phyloP scores from a whole-genome alignment of 441 rosid genomes.

The Theobroma grandiflorum region DNA sequence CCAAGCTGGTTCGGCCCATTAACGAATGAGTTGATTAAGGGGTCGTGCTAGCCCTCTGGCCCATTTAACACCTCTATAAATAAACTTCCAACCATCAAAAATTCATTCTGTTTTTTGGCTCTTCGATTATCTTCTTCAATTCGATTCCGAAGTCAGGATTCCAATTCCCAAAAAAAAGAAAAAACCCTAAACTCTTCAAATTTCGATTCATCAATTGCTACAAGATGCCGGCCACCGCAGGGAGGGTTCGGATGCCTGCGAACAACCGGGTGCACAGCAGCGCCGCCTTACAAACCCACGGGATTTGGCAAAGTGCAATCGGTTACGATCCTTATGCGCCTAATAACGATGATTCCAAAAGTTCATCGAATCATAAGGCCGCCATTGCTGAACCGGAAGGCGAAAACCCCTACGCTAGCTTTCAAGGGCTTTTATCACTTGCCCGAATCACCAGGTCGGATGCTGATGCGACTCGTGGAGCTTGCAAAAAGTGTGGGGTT shows the following conservation, averaged over 20 bases:
- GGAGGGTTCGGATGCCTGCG: slow-evolving; percentile 99
- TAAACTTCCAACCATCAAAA: neutral
- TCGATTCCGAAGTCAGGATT: too few relatives aligned
- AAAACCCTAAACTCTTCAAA: neutral
- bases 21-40: too few relatives aligned
- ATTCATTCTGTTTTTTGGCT: neutral
- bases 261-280: slow-evolving; percentile 98
- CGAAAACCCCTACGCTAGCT: slow-evolving; percentile 81
- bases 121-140: neutral
- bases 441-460: slow-evolving; percentile 80
- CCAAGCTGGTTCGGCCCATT: too few relatives aligned
- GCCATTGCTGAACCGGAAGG: slow-evolving; percentile 61
- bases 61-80: too few relatives aligned
- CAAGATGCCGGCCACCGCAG: slow-evolving; percentile 98
- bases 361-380: slow-evolving; percentile 41
- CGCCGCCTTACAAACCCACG: slow-evolving; percentile 95
- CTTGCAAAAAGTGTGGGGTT: slow-evolving; percentile 92
- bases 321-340: slow-evolving; percentile 97
- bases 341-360: slow-evolving; percentile 76
- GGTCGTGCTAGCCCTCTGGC: too few relatives aligned
- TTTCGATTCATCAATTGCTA: slow-evolving; percentile 26
- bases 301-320: slow-evolving; percentile 97
- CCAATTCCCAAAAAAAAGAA: neutral
- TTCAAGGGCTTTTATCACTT: slow-evolving; percentile 88
- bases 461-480: slow-evolving; percentile 85